Evolutionary conservation across 2,329 filamentous ascomycete species (phyloP), one percentile per base, ranked within the genome.

Genomic region (Mycosphaerella sp.): DNA sequence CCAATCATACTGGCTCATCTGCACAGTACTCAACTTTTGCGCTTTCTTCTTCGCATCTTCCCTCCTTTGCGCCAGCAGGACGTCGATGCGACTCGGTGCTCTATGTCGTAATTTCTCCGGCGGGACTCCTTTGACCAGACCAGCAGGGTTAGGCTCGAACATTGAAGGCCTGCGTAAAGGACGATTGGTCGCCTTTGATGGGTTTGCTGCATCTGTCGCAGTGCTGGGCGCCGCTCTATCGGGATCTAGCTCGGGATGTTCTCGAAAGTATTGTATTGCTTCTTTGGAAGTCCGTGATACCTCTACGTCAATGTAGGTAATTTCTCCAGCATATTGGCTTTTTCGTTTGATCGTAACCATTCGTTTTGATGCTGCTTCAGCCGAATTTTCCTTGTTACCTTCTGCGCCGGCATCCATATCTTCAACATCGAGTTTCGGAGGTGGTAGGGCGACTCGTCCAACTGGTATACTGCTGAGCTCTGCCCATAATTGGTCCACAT

Each of bases 1-100:
- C 82, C 82, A 85, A 62, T 85, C 82, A 63, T 84, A 71, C 50
- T 81, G 77, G 31, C 79, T 83, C 68, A 85, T 85, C 68, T 84
- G 81, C 47, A 85, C 80, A 0, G 82, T 83, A 60, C 83, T 85
- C 70, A 85, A 77, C 64, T 83, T 84, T 54, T 79, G 78, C 21
- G 63, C 78, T 61, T 55, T 65, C 66, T 59, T 70, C 56, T 55
- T 62, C 59, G 66, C 69, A 59, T 57, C 66, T 52, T 50, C 59
- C 63, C 63, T 64, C 56, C 66, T 63, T 57, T 63, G 64, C n/a
- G 62, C 65, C 55, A 64, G 61, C 12, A 68, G 48, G 4, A 67
- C 68, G 45, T 69, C 67, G 42, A 66, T 49, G 26, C 65, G 58
- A 7, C 54, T 64, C 1, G 65, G 69, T 2, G 67, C 64, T 26